Evolutionary conservation across 2,329 filamentous ascomycete genomes (phyloP).

Genomic region (Ophiostoma fasciatum): DNA sequence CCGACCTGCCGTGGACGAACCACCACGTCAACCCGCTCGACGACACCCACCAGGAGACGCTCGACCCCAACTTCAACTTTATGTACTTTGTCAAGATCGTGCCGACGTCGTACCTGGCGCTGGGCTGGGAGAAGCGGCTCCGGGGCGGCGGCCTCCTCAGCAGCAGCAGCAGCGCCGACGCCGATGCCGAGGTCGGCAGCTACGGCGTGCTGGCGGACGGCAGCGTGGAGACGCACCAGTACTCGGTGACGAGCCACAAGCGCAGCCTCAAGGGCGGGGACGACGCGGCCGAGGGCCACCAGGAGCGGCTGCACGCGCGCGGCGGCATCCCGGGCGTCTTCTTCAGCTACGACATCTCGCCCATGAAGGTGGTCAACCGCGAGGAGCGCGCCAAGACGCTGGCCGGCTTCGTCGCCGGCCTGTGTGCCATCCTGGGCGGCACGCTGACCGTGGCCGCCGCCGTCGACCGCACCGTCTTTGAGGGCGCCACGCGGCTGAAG

Average conservation of each 20-base stretch:
- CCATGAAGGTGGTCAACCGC: conserved; percentile 98
- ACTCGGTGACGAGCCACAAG: conserved; percentile 94
- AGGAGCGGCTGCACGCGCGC: conserved; percentile 76
- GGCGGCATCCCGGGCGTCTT: conserved; percentile 96
- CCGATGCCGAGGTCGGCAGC: conserved; percentile 49
- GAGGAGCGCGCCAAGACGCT: conserved; percentile 84
- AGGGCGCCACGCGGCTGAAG: conserved; percentile 70
- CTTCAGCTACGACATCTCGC: conserved; percentile 98
- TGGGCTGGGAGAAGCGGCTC: conserved; percentile 64
- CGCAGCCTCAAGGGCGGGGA: conserved; percentile 71
- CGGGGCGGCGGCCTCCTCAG: conserved; percentile 10
- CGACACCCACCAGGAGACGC: conserved; percentile 57
- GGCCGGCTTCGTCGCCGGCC: conserved; percentile 78
- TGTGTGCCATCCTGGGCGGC: conserved; percentile 89
- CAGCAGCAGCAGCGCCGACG: conserved; percentile 24
- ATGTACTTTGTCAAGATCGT: conserved; percentile 99
- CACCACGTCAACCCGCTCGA: conserved; percentile 91
- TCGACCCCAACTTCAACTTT: conserved; percentile 80
- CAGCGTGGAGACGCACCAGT: conserved; percentile 94
- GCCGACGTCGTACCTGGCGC: conserved; percentile 81
- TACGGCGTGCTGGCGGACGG: conserved; percentile 54
- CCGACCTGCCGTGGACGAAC: conserved; percentile 56
- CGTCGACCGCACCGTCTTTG: conserved; percentile 79
- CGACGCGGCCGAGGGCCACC: conserved; percentile 75
- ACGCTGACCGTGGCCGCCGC: conserved; percentile 93